Conservation (phyloP, 148 eudicot genomes). For the Heliosperma pusillum region DNA sequence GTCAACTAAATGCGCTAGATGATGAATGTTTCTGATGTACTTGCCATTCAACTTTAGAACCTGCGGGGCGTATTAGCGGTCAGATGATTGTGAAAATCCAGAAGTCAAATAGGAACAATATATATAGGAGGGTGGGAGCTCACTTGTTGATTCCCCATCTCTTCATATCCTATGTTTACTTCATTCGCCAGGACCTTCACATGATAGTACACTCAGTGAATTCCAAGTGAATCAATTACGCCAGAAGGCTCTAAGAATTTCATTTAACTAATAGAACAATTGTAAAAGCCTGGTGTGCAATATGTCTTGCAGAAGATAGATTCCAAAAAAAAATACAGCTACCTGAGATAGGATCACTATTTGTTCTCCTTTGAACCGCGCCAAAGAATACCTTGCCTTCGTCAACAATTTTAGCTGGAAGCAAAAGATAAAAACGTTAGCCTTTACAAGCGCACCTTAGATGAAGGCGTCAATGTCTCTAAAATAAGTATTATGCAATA, state of each 20-base stretch:
- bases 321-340: slow-evolving; percentile 8
- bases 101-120: neutral
- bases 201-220: neutral
- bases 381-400: slow-evolving; percentile 81
- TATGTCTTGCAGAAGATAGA: slow-evolving; percentile 1
- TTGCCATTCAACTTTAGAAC: slow-evolving; percentile 85
- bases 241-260: neutral
- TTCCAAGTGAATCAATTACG: neutral
- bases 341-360: slow-evolving; percentile 95
- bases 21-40: slow-evolving; percentile 74
- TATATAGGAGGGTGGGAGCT: slow-evolving; percentile 14
- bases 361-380: slow-evolving; percentile 85
- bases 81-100: neutral
- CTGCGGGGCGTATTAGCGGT: slow-evolving; percentile 28
- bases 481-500: neutral
- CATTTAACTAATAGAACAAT: too few relatives aligned
- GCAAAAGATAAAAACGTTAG: slow-evolving; percentile 15
- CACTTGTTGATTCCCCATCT: slow-evolving; percentile 91
- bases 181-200: slow-evolving; percentile 85
- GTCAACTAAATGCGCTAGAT: slow-evolving; percentile 89
- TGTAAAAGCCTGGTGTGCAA: neutral
- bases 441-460: neutral
- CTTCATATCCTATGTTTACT: slow-evolving; percentile 88
- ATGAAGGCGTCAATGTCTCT: neutral
- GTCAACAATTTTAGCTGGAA: slow-evolving; percentile 71